phyloP scores from a whole-genome alignment of 371 early-diverging fungal genomes.

The Mortierella sp. region DNA sequence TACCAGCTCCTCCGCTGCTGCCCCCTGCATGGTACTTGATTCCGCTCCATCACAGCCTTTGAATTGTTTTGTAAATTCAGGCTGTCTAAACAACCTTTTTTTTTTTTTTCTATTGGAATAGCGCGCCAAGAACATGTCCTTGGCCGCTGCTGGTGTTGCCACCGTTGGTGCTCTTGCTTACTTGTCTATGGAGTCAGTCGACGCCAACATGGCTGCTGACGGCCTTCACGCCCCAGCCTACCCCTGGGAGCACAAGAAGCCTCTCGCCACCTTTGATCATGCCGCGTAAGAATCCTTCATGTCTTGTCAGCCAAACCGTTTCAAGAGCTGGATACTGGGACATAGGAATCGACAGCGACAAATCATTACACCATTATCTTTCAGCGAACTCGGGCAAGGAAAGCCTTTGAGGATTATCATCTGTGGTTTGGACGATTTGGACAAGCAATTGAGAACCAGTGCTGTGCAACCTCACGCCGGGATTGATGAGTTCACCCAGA shows the following conservation, averaged over 20 bases:
- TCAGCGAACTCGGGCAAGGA: too few species aligned
- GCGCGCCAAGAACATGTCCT: conserved; percentile 59
- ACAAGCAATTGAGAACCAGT: not conserved
- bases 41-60: not conserved
- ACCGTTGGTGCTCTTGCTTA: conserved; percentile 71
- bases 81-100: conserved; percentile 5
- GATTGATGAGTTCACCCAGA: not conserved
- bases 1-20: conserved; percentile 33
- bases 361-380: not conserved
- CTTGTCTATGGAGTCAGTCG: conserved; percentile 63
- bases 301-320: not conserved
- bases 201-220: conserved; percentile 87
- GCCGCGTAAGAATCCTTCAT: conserved; percentile 79
- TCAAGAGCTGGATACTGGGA: not conserved
- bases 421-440: not conserved
- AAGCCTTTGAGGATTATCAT: not conserved
- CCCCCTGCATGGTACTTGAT: conserved; percentile 32
- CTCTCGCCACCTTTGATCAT: conserved; percentile 92
- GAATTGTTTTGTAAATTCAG: not conserved
- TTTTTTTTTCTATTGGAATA: conserved; percentile 14
- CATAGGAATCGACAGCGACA: not conserved
- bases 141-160: conserved; percentile 71
- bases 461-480: not conserved
- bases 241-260: conserved; percentile 90
- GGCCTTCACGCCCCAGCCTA: conserved; percentile 92